Evolutionary conservation across 108 stramenopile species (phyloP), one percentile per base, ranked within the genome.

Genomic region (Cyclotella choctawhatcheeana): DNA sequence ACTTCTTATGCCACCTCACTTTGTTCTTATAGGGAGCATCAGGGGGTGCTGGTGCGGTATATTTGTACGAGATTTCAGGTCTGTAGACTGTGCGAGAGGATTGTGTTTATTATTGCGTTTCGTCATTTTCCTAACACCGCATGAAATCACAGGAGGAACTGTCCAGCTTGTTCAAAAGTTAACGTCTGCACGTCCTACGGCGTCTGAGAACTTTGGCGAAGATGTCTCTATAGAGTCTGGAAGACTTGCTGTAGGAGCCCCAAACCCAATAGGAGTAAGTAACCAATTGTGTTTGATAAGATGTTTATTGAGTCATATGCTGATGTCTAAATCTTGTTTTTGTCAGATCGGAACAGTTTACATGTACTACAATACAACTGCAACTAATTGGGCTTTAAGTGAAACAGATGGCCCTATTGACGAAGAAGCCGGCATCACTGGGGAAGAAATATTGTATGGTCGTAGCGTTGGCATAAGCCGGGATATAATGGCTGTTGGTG

Each of bases 221-320:
- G 54, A 52, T 43, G 67, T 68, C 2, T 35, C 67, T 12, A 68
- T 68, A 34, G 51, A 50, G 32, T 21, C 12, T 24, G 67, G 67
- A 68, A 40, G 33, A 12, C 18, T 68, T 16, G 67, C 35, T 43
- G 53, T 68, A 43, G 67, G 67, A 7, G 51, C 67, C 1, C 67
- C 67, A 35, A 22, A 25, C 18, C 24, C 35, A 2, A 6, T 6
- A 26, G 25, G 30, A 45, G 61, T 63, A 63, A 44, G 61, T 63
- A 45, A 2, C 31, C 5, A 2, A 18, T 17, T 16, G 24, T 22
- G n/a, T 63, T 27, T 25, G 2, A 27, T 18, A 45, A 26, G 5
- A n/a, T n/a, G n/a, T n/a, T n/a, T 54, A 8, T 25, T 16, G 25
- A 17, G 14, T 17, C 27, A n/a, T n/a, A n/a, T n/a, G n/a, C n/a